Evolutionary conservation across 2,329 filamentous ascomycete species (phyloP), one percentile per base, ranked within the genome.

Genomic region (Colletotrichum destructivum): DNA sequence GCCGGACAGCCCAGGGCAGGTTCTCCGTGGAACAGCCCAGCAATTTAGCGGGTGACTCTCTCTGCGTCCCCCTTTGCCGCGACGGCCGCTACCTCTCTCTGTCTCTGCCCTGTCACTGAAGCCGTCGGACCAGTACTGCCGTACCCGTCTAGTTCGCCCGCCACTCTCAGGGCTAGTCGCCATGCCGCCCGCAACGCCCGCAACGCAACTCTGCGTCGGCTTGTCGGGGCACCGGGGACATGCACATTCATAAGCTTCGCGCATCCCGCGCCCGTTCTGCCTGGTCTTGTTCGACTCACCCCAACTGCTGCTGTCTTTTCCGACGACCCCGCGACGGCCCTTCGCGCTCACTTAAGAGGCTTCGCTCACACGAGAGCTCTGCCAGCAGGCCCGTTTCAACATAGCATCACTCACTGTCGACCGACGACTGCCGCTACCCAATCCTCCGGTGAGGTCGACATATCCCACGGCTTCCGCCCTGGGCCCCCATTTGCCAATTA

Each of bases 241-340:
- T 64, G 54, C 65, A 59, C 65, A 69, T 72, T 72, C 66, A 72
- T 69, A 72, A 72, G 69, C 69, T 69, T 72, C 69, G 69, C 54
- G 59, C 69, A 47, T 72, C 69, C 69, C 69, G 47, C 66, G 47
- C 46, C 59, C 59, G 47, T 23, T 35, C n/a, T 3, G 2, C 1
- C 11, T 40, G 60, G 11, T 47, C 16, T 16, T 38, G 46, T 21
- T 40, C 54, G 59, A n/a, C 46, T 61, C 54, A 60, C 40, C 21
- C 69, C 55, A 57, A 42, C 44, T 69, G 65, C 44, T 69, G 65
- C 60, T 64, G 60, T 60, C 59, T 42, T 42, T 69, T 49, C 59
- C 52, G 60, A 62, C 55, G 23, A 56, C 47, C 64, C 40, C 47
- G 65, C 60, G 65, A 72, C 66, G 38, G 65, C 62, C 54, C 42